Evolutionary conservation across 805 yeast species (phyloP).

Genomic region (Cyberlindnera subsufficiens): DNA sequence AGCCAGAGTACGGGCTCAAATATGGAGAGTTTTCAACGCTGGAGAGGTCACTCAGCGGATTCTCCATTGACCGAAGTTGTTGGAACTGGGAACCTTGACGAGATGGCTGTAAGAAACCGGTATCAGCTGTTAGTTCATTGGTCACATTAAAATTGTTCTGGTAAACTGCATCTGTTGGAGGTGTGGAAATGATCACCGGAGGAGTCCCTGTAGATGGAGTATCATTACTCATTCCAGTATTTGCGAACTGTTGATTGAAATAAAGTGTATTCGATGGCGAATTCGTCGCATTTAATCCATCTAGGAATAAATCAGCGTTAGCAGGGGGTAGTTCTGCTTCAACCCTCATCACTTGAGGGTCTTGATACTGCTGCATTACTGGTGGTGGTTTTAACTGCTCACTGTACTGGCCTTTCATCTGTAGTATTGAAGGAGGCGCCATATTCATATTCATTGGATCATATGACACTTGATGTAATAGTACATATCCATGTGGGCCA

Average conservation of each 20-base stretch:
- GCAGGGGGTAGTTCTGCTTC: slow-evolving; percentile 2
- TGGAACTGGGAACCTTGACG: slow-evolving; percentile 12
- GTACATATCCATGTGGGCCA: no score
- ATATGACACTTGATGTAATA: no score
- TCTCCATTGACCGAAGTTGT: slow-evolving; percentile 8
- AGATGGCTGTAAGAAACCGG: slow-evolving; percentile 9
- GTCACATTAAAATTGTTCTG: neutral
- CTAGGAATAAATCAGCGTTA: slow-evolving; percentile 13
- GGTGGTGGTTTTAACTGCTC: no score
- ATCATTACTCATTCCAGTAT: neutral
- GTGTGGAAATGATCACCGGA: slow-evolving; percentile 15
- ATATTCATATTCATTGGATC: no score
- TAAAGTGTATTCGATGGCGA: slow-evolving; percentile 8
- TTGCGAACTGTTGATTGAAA: neutral
- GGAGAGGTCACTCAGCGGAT: slow-evolving; percentile 19
- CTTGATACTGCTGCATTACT: no score
- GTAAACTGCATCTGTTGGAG: slow-evolving; percentile 3
- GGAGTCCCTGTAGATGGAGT: slow-evolving; percentile 4
- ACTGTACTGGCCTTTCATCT: no score
- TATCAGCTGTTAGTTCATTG: neutral
- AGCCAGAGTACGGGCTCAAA: slow-evolving; percentile 14
- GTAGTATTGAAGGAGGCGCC: no score
- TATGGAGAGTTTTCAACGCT: slow-evolving; percentile 22
- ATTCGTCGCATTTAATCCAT: slow-evolving; percentile 11
- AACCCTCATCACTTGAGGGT: neutral